Conservation (phyloP, 129 eudicot species). For the Heracleum sosnowskyi region DNA sequence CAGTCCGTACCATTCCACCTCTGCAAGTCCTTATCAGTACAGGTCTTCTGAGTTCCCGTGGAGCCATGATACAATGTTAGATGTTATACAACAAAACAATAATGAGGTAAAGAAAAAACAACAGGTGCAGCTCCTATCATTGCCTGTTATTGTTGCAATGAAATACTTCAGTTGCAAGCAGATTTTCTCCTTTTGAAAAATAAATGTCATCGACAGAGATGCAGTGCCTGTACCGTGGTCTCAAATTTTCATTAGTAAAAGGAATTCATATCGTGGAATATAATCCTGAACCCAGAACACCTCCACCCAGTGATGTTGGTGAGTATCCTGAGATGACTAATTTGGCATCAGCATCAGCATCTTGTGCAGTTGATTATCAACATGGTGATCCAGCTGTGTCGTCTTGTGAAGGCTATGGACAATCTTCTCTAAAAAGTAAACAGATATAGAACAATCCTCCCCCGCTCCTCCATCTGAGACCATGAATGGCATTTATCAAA, state of each 20-base stretch:
- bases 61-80: slow-evolving; percentile 19
- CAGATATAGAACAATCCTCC: slow-evolving; percentile 31
- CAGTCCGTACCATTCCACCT: slow-evolving; percentile 25
- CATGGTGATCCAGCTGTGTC: slow-evolving; percentile 33
- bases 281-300: slow-evolving; percentile 34
- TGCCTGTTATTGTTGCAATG: slow-evolving; percentile 50
- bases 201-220: slow-evolving; percentile 46
- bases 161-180: slow-evolving; percentile 59
- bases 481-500: not conserved
- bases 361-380: slow-evolving; percentile 1
- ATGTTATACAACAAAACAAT: slow-evolving; percentile 23
- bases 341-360: slow-evolving; percentile 15
- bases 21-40: slow-evolving; percentile 28
- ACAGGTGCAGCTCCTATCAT: slow-evolving; percentile 73
- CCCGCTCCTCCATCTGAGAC: slow-evolving; percentile 14
- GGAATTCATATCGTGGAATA: slow-evolving; percentile 38
- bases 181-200: slow-evolving; percentile 58
- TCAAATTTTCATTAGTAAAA: slow-evolving; percentile 44
- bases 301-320: slow-evolving; percentile 64
- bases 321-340: slow-evolving; percentile 13
- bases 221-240: slow-evolving; percentile 52
- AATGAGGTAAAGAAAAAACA: slow-evolving; percentile 21
- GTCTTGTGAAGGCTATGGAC: slow-evolving; percentile 41
- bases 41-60: slow-evolving; percentile 28
- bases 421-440: slow-evolving; percentile 32